These are phyloP conservation scores for Leonotis leonurus DNA, from an alignment of 257 asterid genomes.

Conservation along the genomic window DNA sequence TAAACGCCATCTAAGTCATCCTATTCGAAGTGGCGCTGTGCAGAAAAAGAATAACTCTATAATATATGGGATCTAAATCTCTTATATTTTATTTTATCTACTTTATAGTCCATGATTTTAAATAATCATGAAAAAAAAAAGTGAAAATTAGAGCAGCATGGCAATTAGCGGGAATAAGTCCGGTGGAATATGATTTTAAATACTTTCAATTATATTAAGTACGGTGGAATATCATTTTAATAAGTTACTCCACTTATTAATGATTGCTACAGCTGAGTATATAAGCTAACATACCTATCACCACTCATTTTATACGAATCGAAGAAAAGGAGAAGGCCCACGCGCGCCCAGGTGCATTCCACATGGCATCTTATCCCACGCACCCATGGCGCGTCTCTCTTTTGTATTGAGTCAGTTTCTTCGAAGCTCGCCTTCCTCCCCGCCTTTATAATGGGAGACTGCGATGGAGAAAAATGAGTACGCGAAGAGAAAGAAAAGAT, in stretches of 20 bases:
- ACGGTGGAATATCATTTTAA: fast-evolving
- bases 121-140: no score
- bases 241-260: fast-evolving
- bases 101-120: no score
- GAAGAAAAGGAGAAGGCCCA: slow-evolving; percentile 6
- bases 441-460: slow-evolving; percentile 20
- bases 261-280: not conserved
- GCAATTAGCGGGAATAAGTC: no score
- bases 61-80: no score
- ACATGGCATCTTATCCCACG: slow-evolving; percentile 20
- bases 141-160: no score
- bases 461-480: slow-evolving; percentile 8
- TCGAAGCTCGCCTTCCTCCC: not conserved
- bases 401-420: not conserved
- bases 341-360: slow-evolving; percentile 12
- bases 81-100: no score
- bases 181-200: no score
- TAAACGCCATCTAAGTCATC: no score
- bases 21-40: no score
- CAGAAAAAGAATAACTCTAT: no score
- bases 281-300: not conserved
- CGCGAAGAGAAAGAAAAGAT: not conserved
- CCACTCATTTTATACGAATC: not conserved
- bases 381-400: slow-evolving; percentile 9
- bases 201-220: no score